phyloP scores from a whole-genome alignment of 345 rosid genomes.

The Excoecaria cochinchinensis region DNA sequence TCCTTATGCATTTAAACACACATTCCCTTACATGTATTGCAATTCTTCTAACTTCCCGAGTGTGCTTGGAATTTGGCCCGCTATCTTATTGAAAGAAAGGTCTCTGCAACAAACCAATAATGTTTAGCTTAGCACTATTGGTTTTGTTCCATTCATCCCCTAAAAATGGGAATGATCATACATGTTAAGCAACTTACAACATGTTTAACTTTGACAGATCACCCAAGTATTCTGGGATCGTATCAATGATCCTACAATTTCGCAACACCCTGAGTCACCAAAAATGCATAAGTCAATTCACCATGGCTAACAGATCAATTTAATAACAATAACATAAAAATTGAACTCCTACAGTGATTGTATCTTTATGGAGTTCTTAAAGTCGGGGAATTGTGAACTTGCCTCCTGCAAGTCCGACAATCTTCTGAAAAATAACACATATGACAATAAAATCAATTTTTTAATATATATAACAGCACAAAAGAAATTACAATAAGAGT shows the following conservation, averaged over 20 bases:
- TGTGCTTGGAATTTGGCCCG: constrained; percentile 45
- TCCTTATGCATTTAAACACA: constrained; percentile 58
- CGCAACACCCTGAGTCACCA: no score
- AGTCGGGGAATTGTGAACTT: constrained; percentile 48
- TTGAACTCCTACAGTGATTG: constrained; percentile 38
- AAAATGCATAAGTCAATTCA: no score
- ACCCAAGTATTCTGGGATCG: no score
- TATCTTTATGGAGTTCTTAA: constrained; percentile 28
- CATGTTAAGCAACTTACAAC: constrained; percentile 2
- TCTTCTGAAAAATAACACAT: constrained; percentile 45
- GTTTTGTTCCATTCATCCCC: no score
- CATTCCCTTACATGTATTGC: constrained; percentile 46
- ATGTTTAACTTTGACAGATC: background rate
- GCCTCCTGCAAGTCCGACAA: constrained; percentile 64
- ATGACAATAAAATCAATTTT: background rate
- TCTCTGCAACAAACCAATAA: constrained; percentile 59
- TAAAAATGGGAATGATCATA: no score
- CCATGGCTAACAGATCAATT: no score
- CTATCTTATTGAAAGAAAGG: constrained; percentile 71
- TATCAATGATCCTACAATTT: no score
- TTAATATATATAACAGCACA: background rate
- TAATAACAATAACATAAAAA: background rate
- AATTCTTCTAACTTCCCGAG: constrained; percentile 13
- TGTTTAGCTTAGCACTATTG: no score
- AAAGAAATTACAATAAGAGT: background rate